Conservation (phyloP, 331 rosid genomes). For the Arachis monticola region DNA sequence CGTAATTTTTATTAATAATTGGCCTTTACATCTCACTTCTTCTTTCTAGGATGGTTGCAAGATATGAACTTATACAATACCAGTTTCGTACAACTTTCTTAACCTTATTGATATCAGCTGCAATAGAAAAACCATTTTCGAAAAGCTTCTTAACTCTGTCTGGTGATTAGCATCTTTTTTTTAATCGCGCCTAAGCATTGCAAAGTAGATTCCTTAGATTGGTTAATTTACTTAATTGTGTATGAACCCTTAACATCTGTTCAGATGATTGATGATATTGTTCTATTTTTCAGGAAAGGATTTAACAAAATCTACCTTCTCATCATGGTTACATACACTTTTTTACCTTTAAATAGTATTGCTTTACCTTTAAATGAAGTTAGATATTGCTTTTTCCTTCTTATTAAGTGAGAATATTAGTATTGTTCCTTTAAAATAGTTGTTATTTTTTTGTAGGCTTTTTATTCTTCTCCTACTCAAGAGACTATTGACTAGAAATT, state of each 20-base stretch:
- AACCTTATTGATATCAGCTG: conserved; percentile 79
- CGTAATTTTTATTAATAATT: conserved; percentile 41
- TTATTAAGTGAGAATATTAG: too few species aligned
- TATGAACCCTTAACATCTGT: conserved; percentile 20
- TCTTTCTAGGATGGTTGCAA: conserved; percentile 83
- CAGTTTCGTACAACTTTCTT: conserved; percentile 94
- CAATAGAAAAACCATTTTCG: conserved; percentile 65
- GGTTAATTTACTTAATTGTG: conserved; percentile 27
- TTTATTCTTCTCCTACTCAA: too few species aligned
- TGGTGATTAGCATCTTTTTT: neutral
- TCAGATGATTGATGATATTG: conserved; percentile 90
- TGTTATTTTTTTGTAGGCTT: too few species aligned
- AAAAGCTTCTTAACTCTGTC: conserved; percentile 54
- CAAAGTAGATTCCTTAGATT: conserved; percentile 3
- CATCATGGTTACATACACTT: conserved; percentile 89
- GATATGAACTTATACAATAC: conserved; percentile 73
- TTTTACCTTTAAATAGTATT: conserved; percentile 29
- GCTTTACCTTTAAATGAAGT: too few species aligned
- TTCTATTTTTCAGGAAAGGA: conserved; percentile 84
- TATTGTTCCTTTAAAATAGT: too few species aligned
- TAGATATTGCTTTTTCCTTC: too few species aligned
- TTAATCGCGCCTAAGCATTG: neutral
- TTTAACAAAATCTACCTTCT: conserved; percentile 92
- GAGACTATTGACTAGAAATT: too few species aligned
- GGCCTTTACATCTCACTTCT: conserved; percentile 13